Conservation (phyloP, 345 rosid genomes). For the Eutrema yunnanense region DNA sequence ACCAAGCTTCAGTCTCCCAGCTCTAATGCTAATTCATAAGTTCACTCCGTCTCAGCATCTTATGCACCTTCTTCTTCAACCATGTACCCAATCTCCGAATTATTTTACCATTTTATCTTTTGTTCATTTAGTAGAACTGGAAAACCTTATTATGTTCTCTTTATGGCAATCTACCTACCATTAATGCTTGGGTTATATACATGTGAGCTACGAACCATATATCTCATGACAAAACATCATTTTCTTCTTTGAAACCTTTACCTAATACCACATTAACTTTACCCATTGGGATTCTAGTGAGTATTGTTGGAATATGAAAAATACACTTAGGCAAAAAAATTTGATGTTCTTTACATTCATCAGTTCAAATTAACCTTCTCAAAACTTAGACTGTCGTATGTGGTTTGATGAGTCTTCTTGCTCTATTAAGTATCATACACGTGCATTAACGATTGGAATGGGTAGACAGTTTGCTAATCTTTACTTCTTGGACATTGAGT, state of each 20-base stretch:
- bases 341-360: not conserved
- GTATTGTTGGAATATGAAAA: not conserved
- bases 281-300: not conserved
- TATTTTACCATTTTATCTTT: not conserved
- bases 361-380: not conserved
- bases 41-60: not conserved
- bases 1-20: not conserved
- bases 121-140: not conserved
- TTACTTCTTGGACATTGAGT: not conserved
- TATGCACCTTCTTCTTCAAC: not conserved
- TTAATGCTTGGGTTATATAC: not conserved
- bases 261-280: not conserved
- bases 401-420: not conserved
- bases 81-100: not conserved
- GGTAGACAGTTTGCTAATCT: not conserved
- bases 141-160: not conserved
- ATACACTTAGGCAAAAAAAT: fast-evolving
- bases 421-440: not conserved
- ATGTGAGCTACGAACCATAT: not conserved
- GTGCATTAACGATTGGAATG: not conserved
- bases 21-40: not conserved
- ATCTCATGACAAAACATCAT: not conserved
- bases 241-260: not conserved
- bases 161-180: not conserved
- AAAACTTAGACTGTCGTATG: fast-evolving